Conservation (phyloP, 1,284 basidiomycete genomes). For the Cystobasidium slooffiae region DNA sequence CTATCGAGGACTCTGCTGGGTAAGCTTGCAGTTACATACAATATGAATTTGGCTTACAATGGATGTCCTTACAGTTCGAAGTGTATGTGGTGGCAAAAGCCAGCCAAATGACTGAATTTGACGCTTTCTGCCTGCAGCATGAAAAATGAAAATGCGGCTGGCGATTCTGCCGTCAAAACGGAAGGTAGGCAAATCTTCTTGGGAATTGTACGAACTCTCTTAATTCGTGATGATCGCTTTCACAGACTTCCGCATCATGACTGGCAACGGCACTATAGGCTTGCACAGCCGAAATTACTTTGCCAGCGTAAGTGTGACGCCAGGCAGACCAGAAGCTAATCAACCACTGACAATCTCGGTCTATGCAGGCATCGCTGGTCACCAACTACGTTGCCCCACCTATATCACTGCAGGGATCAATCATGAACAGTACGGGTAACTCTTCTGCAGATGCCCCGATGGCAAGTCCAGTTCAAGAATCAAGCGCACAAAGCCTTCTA, state of each 20-base stretch:
- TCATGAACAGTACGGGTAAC: neutral
- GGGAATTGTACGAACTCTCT: neutral
- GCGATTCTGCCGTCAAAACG: conserved; percentile 33
- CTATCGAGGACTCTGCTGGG: conserved; percentile 37
- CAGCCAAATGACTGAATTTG: neutral
- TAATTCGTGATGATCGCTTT: neutral
- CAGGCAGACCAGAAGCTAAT: neutral
- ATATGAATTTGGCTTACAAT: neutral
- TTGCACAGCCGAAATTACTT: conserved; percentile 25
- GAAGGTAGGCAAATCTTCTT: conserved; percentile 27
- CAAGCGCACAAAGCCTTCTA: neutral
- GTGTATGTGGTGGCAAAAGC: conserved; percentile 20
- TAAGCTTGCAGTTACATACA: neutral
- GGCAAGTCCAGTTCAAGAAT: neutral
- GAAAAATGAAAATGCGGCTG: conserved; percentile 44
- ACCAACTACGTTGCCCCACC: conserved; percentile 29
- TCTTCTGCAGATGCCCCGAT: neutral
- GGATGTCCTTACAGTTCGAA: conserved; percentile 28
- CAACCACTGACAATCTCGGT: neutral
- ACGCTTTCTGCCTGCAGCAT: conserved; percentile 16
- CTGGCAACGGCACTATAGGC: conserved; percentile 32
- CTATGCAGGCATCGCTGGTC: neutral
- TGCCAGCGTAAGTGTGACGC: conserved; percentile 3
- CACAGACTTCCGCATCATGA: conserved; percentile 40
- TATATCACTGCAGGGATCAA: conserved; percentile 6